Percentiles rank a stretch among this genome's conserved stretches.
These are phyloP conservation scores for Eucalyptus coolabah DNA, from an alignment of 345 rosid species.

Conservation along the genomic window DNA sequence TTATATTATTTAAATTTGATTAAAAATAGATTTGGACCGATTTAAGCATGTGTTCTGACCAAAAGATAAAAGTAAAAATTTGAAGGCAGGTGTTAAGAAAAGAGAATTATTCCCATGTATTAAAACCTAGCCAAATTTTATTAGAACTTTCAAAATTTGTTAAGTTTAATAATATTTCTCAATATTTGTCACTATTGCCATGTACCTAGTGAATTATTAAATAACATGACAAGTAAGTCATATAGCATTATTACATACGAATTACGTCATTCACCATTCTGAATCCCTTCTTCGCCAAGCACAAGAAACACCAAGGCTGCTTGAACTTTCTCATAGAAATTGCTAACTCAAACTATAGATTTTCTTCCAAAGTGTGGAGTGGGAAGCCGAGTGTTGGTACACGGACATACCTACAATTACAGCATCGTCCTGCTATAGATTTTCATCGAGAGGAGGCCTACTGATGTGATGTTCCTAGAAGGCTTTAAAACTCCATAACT, in stretches of 20 bases:
- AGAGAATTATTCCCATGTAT: no score
- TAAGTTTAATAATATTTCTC: no score
- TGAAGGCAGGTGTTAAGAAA: background rate
- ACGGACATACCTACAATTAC: conserved; percentile 7
- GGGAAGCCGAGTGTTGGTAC: background rate
- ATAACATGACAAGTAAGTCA: background rate
- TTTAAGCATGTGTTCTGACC: no score
- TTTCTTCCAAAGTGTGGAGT: background rate
- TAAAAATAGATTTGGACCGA: no score
- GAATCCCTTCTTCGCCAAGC: background rate
- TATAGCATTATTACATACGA: background rate
- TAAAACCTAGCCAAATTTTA: background rate
- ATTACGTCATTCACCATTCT: background rate
- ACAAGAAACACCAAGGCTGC: background rate
- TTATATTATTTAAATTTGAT: no score
- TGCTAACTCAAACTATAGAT: background rate
- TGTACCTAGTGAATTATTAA: background rate
- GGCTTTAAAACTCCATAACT: background rate
- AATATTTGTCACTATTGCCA: background rate
- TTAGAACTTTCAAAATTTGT: background rate
- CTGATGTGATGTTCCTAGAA: background rate
- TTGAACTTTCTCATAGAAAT: background rate
- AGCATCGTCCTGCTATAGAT: conserved; percentile 13
- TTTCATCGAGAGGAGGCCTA: conserved; percentile 1
- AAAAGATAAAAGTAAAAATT: no score